A percentile compares a stretch with the other conserved stretches of the same genome.
These are phyloP conservation scores for Candida frijolesensis DNA, from an alignment of 1,139 yeast genomes.

Conservation along the genomic window DNA sequence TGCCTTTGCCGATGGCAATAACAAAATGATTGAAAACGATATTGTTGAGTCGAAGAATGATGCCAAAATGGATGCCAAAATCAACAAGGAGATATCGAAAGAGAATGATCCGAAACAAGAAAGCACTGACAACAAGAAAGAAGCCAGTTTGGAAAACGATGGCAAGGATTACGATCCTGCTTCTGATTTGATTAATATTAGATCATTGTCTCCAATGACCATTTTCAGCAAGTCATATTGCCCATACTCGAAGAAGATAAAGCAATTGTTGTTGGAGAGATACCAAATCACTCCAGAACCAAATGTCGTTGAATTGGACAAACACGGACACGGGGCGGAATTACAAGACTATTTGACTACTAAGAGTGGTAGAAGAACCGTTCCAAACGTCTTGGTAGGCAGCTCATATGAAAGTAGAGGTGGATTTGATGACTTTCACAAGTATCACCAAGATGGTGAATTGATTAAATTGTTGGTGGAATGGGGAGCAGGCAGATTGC, in stretches of 20 bases:
- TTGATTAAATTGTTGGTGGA: slow-evolving; percentile 50
- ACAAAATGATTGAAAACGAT: slow-evolving; percentile 15
- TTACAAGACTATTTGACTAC: slow-evolving; percentile 62
- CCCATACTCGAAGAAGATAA: slow-evolving; percentile 75
- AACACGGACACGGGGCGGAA: slow-evolving; percentile 65
- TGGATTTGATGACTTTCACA: slow-evolving; percentile 77
- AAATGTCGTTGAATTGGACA: slow-evolving; percentile 77
- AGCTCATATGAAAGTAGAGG: slow-evolving; percentile 59
- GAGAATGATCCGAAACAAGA: slow-evolving; percentile 17
- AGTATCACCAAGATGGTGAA: slow-evolving; percentile 57
- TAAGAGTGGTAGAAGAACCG: slow-evolving; percentile 64
- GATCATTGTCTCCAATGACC: slow-evolving; percentile 68
- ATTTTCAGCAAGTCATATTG: slow-evolving; percentile 72
- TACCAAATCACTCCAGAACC: slow-evolving; percentile 77
- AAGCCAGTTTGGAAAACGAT: slow-evolving; percentile 9
- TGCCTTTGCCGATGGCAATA: slow-evolving; percentile 3
- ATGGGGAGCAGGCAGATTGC: slow-evolving; percentile 67
- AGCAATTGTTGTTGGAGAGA: slow-evolving; percentile 60
- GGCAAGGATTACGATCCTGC: slow-evolving; percentile 55
- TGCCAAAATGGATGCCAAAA: slow-evolving; percentile 42
- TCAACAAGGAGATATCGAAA: slow-evolving; percentile 41
- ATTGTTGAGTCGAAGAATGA: slow-evolving; percentile 37
- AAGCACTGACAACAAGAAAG: slow-evolving; percentile 7
- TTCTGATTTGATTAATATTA: slow-evolving; percentile 58
- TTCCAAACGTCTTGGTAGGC: slow-evolving; percentile 70